Evolutionary conservation across 1,284 basidiomycete species (phyloP), one percentile per base, ranked within the genome.

Genomic region (Psilocybe mexicana): DNA sequence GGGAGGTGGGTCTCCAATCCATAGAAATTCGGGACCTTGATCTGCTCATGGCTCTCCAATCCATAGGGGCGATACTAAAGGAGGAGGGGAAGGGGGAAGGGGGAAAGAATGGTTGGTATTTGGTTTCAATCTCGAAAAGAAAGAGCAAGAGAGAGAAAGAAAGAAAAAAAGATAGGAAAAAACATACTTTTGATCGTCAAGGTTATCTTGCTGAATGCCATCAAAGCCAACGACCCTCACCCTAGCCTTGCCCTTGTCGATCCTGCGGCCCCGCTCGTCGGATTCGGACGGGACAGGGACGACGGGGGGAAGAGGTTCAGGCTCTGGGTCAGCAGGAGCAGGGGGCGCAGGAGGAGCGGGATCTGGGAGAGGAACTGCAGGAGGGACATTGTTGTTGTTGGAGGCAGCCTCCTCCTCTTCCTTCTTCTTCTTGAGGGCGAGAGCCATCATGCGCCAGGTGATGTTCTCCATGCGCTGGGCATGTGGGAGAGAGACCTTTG

Each of bases 381-480:
- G 30, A n/a, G 48, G 38, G 44, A 28, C 2, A 23, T 26, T 18
- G 18, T 18, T 18, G 24, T n/a, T 33, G 42, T 48, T 48, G 23
- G 58, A 30, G 26, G 45, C 72, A 57, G 70, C 69, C 59, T 74
- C 87, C 68, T 85, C 93, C 57, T 86, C 88, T 55, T 84, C 88
- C 73, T 83, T 89, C 77, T 91, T 90, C 79, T 93, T 95, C 78
- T 91, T 90, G 61, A 98, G 75, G 7, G 90, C 92, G 69, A 99
- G 79, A 44, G 95, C 92, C 96, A 98, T 98, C 93, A 98, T 93
- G 61, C 97, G 79, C 96, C 96, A 98, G 0, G 95, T 97, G 53
- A 98, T 73, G 70, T 97, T 98, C 77, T 98, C 96, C 94, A 98
- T 96, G 63, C 95, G 79, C 71, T 95, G 93, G 0, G 92, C 93